phyloP scores from a whole-genome alignment of 2,329 filamentous ascomycete genomes.

The Pseudogymnoascus sp. region DNA sequence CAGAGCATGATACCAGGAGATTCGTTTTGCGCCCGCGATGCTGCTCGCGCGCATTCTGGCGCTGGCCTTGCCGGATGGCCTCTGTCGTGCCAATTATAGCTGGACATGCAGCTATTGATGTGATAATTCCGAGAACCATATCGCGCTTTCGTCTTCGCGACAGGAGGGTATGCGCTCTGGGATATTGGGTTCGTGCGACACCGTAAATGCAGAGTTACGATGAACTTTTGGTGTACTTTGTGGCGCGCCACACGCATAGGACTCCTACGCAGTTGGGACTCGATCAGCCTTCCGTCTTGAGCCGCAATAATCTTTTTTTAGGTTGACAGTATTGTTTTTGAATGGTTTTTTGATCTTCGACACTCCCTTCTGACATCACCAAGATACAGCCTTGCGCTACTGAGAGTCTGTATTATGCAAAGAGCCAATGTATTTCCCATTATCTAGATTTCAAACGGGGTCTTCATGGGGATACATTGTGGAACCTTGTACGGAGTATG shows the following conservation, averaged over 20 bases:
- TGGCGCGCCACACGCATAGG: not conserved
- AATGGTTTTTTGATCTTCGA: not conserved
- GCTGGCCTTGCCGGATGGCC: conserved; percentile 37
- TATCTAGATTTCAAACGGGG: not conserved
- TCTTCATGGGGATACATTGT: not conserved
- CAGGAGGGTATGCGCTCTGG: not conserved
- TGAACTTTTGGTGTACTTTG: not conserved
- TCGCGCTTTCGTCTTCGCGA: not conserved
- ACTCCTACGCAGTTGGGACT: not conserved
- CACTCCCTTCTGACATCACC: not conserved
- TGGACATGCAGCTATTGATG: conserved; percentile 30
- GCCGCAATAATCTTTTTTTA: not conserved
- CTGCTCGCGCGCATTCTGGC: conserved; percentile 35
- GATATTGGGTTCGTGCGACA: not conserved
- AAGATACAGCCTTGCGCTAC: not conserved
- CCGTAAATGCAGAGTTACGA: not conserved
- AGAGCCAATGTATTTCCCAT: not conserved
- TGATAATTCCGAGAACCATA: conserved; percentile 26
- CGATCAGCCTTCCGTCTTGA: not conserved
- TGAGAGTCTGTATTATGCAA: not conserved
- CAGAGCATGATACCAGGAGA: conserved; percentile 36
- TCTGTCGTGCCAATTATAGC: conserved; percentile 40
- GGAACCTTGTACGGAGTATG: not conserved
- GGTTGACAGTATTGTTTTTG: not conserved
- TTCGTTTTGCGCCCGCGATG: conserved; percentile 40